Evolutionary conservation across 176 grass and related monocot species (phyloP), one percentile per base, ranked within the genome.

Genomic region (Puccinellia tenuiflora): DNA sequence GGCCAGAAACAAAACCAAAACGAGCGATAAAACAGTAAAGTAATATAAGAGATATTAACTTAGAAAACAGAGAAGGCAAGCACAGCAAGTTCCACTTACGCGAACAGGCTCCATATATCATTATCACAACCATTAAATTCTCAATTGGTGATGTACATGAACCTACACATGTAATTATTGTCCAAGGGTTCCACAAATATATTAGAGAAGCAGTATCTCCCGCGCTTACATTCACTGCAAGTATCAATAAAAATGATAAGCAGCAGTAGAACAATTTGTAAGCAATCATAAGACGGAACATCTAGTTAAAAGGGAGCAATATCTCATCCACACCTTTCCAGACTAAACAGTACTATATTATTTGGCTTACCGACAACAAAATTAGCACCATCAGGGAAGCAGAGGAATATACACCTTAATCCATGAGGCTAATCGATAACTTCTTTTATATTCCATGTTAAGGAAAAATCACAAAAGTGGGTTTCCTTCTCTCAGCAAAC

Each of bases 141-240:
- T 99, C 91, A 21, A 99, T 86, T 39, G 96, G 96, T 55, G 92
- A 92, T 85, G 96, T 93, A 79, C 91, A 96, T 47, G 89, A 96
- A 61, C 93, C 96, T 66, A 96, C 43, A 83, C 96, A 99, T 73
- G 89, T 92, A 59, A 99, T 81, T 80, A 99, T 92, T 81, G 91
- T 88, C 87, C 94, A 86, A 55, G 96, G 96, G 52, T 99, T 99
- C 96, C 96, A 99, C 76, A 99, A 54, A 92, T 96, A 99, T 82
- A 99, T 86, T 60, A 96, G 85, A 71, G 93, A 95, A 75, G 93
- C 93, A 84, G 95, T 80, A 81, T 96, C 93, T 85, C 91, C 96
- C 42, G 85, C 34, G 20, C 63, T 90, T 78, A 88, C 52, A 48
- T 87, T 85, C 46, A 79, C 95, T 94, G 88, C 51, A 85, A 78